A percentile compares a stretch with the other conserved stretches of the same genome.
phyloP scores from a whole-genome alignment of 192 early-diverging fungal genomes.

The Jimgerdemannia lactiflua region DNA sequence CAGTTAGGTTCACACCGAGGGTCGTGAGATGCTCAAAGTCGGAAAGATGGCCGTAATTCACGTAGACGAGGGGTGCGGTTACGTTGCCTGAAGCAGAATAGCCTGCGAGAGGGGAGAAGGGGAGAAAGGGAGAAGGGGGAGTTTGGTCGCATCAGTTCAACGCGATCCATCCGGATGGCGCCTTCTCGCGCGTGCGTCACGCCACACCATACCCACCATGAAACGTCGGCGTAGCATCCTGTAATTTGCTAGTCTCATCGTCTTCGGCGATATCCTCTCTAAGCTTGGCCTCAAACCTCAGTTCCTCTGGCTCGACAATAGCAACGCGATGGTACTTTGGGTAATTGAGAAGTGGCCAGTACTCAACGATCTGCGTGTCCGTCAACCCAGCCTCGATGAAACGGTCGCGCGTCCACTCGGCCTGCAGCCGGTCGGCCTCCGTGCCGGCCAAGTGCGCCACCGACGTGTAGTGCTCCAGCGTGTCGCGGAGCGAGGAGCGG shows the following conservation, averaged over 20 bases:
- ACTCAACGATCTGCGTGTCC: conserved; percentile 50
- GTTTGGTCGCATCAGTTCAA: too few relatives aligned
- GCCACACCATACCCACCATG: conserved; percentile 32
- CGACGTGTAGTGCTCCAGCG: conserved; percentile 51
- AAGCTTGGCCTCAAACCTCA: conserved; percentile 49
- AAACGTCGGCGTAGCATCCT: conserved; percentile 53
- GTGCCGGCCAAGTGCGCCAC: conserved; percentile 51
- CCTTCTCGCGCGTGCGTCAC: background rate
- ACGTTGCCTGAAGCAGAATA: conserved; percentile 56
- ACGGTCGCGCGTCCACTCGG: conserved; percentile 46
- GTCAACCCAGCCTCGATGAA: conserved; percentile 41
- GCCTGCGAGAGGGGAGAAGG: background rate
- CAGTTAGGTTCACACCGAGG: conserved; percentile 35
- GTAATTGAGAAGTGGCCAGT: conserved; percentile 53
- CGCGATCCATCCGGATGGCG: too few relatives aligned
- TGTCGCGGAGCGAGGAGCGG: conserved; percentile 27
- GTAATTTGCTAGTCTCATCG: conserved; percentile 45
- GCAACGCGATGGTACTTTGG: conserved; percentile 45
- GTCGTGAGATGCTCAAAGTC: conserved; percentile 47
- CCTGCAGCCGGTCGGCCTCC: conserved; percentile 36
- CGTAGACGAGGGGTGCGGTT: conserved; percentile 59
- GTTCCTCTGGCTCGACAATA: conserved; percentile 33
- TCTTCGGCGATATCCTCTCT: conserved; percentile 45
- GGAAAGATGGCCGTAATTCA: conserved; percentile 53
- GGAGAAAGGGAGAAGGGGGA: background rate